Conservation (phyloP, 2,329 filamentous ascomycete species). For the Neospermospora avenae region DNA sequence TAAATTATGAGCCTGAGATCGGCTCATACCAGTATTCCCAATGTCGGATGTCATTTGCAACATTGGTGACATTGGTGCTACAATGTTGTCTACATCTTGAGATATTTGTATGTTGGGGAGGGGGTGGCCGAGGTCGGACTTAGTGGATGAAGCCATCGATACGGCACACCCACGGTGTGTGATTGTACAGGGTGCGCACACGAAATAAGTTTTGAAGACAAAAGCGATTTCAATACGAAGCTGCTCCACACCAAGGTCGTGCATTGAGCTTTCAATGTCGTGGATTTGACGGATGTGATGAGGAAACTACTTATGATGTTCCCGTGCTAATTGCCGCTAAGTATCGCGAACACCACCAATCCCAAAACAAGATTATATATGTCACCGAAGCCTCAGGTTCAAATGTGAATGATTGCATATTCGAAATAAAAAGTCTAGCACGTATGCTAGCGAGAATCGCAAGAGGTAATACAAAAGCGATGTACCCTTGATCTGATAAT, state of each 20-base stretch:
- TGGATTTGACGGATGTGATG: no score
- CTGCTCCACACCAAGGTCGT: no score
- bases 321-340: no score
- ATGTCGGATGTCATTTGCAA: not conserved
- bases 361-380: not conserved
- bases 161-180: not conserved
- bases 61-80: not conserved
- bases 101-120: not conserved
- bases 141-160: not conserved
- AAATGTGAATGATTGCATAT: constrained; percentile 1
- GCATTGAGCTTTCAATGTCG: no score
- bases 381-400: not conserved
- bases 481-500: not conserved
- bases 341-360: not conserved
- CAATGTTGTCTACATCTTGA: not conserved
- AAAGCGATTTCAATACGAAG: no score
- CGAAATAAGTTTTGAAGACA: no score
- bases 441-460: constrained; percentile 2
- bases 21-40: constrained; percentile 29
- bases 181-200: no score
- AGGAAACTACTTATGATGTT: no score
- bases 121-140: constrained; percentile 3
- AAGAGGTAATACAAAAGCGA: constrained; percentile 6
- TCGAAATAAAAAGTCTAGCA: constrained; percentile 4
- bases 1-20: constrained; percentile 39